These are phyloP conservation scores for Penicillium sp. DNA, from an alignment of 2,329 filamentous ascomycete species.

Conservation along the genomic window DNA sequence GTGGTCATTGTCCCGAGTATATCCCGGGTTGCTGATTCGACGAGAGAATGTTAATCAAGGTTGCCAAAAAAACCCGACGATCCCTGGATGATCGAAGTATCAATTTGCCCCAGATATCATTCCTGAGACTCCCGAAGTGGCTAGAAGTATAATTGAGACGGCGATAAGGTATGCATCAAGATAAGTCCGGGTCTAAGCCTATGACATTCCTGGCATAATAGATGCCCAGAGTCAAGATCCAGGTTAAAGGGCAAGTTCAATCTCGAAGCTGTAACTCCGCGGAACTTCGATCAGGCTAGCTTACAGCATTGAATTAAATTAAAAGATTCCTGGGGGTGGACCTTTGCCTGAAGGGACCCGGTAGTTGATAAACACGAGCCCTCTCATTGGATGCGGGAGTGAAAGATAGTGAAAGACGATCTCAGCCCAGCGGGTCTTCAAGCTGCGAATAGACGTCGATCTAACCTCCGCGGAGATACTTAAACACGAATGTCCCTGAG, in stretches of 20 bases:
- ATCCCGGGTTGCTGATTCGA: constrained; percentile 22
- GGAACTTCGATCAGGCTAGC: neutral
- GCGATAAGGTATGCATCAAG: constrained; percentile 14
- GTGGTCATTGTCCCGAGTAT: constrained; percentile 4
- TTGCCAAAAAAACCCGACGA: neutral
- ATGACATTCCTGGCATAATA: constrained; percentile 1
- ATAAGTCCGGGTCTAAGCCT: neutral
- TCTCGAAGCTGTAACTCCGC: constrained; percentile 17
- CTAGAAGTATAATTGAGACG: neutral
- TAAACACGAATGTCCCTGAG: neutral
- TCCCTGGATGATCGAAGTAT: neutral
- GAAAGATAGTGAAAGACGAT: constrained; percentile 14
- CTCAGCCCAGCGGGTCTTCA: constrained; percentile 5
- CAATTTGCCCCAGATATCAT: neutral
- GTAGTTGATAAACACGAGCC: constrained; percentile 24
- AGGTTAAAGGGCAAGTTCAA: constrained; percentile 7
- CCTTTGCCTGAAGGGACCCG: neutral
- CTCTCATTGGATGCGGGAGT: constrained; percentile 24
- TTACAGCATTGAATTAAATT: neutral
- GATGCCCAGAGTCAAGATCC: neutral
- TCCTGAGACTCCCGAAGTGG: constrained; percentile 2
- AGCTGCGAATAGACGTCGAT: neutral
- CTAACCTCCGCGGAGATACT: constrained; percentile 26
- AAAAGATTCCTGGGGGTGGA: neutral
- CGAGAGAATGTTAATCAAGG: neutral